These are phyloP conservation scores for Cryptococcus sp. DNA, from an alignment of 1,284 basidiomycete species.

Conservation along the genomic window DNA sequence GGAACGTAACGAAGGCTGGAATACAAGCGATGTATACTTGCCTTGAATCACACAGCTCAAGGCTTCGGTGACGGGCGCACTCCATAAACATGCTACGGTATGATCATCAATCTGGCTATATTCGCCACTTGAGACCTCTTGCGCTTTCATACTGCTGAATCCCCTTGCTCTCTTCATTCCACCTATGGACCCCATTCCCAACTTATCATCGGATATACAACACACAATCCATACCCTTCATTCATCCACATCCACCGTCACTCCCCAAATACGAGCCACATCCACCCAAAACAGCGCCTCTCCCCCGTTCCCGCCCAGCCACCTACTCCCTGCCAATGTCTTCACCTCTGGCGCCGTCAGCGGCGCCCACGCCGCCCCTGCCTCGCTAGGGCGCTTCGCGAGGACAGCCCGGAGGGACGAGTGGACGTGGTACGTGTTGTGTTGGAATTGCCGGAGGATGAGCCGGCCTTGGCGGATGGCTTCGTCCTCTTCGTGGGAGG, in stretches of 20 bases:
- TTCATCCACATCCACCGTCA: slow-evolving; percentile 5
- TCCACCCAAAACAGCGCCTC: slow-evolving; percentile 32
- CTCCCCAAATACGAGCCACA: slow-evolving; percentile 24
- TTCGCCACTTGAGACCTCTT: no score
- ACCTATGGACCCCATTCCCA: no score
- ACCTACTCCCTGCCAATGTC: slow-evolving; percentile 18
- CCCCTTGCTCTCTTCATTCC: no score
- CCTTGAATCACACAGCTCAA: no score
- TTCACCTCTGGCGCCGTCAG: slow-evolving; percentile 22
- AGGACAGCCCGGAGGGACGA: slow-evolving; percentile 17
- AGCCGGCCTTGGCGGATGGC: slow-evolving; percentile 31
- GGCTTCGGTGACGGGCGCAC: no score
- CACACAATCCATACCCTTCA: neutral
- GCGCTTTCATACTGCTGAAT: no score
- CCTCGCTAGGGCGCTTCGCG: slow-evolving; percentile 2
- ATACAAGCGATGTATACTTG: no score
- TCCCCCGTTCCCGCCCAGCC: slow-evolving; percentile 14
- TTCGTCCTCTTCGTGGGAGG: slow-evolving; percentile 25
- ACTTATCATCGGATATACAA: no score
- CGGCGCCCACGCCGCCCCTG: neutral
- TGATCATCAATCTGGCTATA: no score
- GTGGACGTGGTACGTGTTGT: slow-evolving; percentile 43
- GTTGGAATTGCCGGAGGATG: slow-evolving; percentile 40
- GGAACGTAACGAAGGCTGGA: neutral
- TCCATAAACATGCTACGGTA: neutral